Evolutionary conservation across 192 early-diverging fungal genomes (phyloP).

Genomic region (Oehlia diaphana): DNA sequence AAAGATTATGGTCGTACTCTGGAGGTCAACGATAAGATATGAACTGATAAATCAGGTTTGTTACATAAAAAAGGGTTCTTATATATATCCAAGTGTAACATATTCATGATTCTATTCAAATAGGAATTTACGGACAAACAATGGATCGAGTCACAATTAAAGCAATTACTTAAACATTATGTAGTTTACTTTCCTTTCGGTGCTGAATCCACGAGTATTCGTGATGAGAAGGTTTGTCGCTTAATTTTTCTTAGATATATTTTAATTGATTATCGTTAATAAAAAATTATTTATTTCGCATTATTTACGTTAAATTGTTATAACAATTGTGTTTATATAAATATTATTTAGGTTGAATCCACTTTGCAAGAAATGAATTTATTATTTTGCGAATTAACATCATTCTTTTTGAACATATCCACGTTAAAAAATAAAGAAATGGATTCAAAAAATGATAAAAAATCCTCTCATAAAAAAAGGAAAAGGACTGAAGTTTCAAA

Average conservation of each 20-base stretch:
- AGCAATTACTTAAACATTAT: constrained; percentile 66
- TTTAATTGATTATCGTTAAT: not conserved
- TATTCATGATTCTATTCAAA: not conserved
- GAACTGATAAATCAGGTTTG: constrained; percentile 34
- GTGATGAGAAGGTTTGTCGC: constrained; percentile 52
- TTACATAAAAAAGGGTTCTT: constrained; percentile 25
- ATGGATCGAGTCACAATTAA: constrained; percentile 55
- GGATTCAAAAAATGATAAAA: constrained; percentile 27
- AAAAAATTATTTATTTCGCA: not conserved
- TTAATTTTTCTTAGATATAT: not conserved
- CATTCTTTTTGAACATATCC: constrained; percentile 45
- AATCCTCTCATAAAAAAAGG: constrained; percentile 1
- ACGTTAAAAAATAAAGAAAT: constrained; percentile 34
- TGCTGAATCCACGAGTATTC: constrained; percentile 44
- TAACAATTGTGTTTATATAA: not conserved
- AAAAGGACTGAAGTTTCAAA: constrained; percentile 32
- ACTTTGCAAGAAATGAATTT: constrained; percentile 70
- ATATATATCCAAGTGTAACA: not conserved
- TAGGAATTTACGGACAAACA: constrained; percentile 23
- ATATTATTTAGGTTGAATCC: constrained; percentile 46
- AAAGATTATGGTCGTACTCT: constrained; percentile 69
- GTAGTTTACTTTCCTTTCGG: constrained; percentile 80
- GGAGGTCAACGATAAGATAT: constrained; percentile 52
- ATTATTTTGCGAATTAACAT: constrained; percentile 64
- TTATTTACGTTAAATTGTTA: not conserved